Evolutionary conservation across 2,329 filamentous ascomycete species (phyloP).

Genomic region (Fusarium xyrophilum): DNA sequence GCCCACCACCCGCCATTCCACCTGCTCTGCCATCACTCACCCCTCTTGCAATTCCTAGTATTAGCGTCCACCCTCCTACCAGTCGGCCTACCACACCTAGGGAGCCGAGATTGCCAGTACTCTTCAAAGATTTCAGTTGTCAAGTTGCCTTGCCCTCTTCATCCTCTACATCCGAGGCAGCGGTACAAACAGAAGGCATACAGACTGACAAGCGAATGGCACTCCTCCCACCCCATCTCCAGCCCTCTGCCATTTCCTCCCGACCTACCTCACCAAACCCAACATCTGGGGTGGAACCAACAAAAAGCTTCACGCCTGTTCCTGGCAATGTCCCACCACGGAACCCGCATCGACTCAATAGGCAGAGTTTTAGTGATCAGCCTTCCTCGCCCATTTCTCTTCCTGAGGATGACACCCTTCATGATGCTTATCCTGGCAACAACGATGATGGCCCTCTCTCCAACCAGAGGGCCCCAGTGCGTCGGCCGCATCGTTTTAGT

Average conservation of each 20-base stretch:
- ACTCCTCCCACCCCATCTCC: conserved; percentile 76
- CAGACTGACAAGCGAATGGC: conserved; percentile 79
- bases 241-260: conserved; percentile 76
- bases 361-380: conserved; percentile 55
- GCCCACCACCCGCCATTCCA: background rate
- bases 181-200: conserved; percentile 89
- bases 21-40: conserved; percentile 42
- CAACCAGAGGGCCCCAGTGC: conserved; percentile 63
- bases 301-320: conserved; percentile 58
- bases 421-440: conserved; percentile 77
- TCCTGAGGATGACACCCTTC: conserved; percentile 51
- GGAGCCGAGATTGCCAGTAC: conserved; percentile 77
- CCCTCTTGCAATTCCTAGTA: conserved; percentile 74
- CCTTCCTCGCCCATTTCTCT: conserved; percentile 56
- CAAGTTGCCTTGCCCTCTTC: conserved; percentile 66
- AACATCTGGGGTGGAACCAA: conserved; percentile 40
- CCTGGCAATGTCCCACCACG: conserved; percentile 64
- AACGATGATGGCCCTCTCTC: conserved; percentile 81
- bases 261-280: conserved; percentile 62
- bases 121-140: conserved; percentile 81
- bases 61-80: conserved; percentile 87
- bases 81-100: conserved; percentile 83
- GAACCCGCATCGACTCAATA: conserved; percentile 64
- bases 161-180: conserved; percentile 44
- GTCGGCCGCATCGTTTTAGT: conserved; percentile 76